Percentiles rank a stretch among this genome's conserved stretches.
Evolutionary conservation across 2,329 filamentous ascomycete species (phyloP).

Genomic region (Neoscytalidium dimidiatum): DNA sequence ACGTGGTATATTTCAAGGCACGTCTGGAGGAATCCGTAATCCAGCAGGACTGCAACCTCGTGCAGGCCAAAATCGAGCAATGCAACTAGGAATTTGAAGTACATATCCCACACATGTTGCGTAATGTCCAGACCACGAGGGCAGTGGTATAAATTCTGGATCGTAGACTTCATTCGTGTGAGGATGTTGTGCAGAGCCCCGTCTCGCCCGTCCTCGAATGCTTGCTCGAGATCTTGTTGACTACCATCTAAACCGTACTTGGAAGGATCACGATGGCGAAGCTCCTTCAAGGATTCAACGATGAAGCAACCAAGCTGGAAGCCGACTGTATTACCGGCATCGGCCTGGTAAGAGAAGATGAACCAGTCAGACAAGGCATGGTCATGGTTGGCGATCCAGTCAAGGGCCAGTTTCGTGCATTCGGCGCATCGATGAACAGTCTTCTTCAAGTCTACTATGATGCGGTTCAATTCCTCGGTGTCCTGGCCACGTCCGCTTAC

Average conservation of each 20-base stretch:
- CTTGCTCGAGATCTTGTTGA: slow-evolving; percentile 5
- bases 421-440: slow-evolving; percentile 53
- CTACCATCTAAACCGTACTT: slow-evolving; percentile 1
- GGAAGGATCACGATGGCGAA: slow-evolving; percentile 2
- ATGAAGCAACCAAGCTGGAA: neutral
- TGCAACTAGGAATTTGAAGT: slow-evolving; percentile 2
- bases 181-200: slow-evolving; percentile 2
- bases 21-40: slow-evolving; percentile 8
- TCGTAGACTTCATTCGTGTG: neutral
- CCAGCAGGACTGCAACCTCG: slow-evolving; percentile 2
- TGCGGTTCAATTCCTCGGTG: slow-evolving; percentile 60
- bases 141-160: neutral
- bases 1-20: slow-evolving; percentile 4
- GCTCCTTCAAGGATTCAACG: neutral
- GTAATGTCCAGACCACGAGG: slow-evolving; percentile 1
- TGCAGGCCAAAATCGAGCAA: neutral
- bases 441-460: slow-evolving; percentile 54
- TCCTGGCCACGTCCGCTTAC: slow-evolving; percentile 73
- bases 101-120: slow-evolving; percentile 14
- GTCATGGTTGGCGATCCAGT: slow-evolving; percentile 6
- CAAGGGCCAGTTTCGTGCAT: slow-evolving; percentile 39
- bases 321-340: neutral
- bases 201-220: neutral
- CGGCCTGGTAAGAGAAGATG: slow-evolving; percentile 5
- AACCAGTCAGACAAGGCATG: slow-evolving; percentile 12